Evolutionary conservation across 208 protist genomes (phyloP), one percentile per base, ranked within the genome.

Genomic region (Leishmania tarentolae): DNA sequence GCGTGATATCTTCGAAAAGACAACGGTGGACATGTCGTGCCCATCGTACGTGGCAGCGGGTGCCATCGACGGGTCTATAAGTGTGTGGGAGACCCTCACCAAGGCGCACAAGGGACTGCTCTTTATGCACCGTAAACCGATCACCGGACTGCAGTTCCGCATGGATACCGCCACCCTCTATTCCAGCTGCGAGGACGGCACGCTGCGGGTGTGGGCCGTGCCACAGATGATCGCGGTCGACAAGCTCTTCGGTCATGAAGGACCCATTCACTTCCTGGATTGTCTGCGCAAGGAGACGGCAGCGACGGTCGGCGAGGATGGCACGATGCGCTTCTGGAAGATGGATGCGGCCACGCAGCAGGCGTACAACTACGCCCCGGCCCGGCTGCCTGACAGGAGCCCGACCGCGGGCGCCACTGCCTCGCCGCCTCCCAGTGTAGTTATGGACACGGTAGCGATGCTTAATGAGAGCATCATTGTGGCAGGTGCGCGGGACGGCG

Each of bases 301-400:
- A 53, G 91, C 89, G 31, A 95, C 90, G 37, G 94, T 96, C 44
- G 94, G 95, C 65, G 91, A 94, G 31, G 95, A 98, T 77, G 90
- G 92, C 59, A 94, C 92, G 71, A 94, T 97, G 92, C 95, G 95
- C 56, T 96, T 94, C 71, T 98, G 94, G 93, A 95, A 96, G 78
- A 84, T 96, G 46, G 94, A 97, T 57, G 93, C 91, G 17, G 95
- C 93, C 9, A 97, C 95, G 76, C 92, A 96, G 86, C 92, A 95
- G 83, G 85, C 77, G 52, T 96, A 89, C 87, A 73, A 59, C 40
- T 95, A 92, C 83, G 35, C 84, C 1, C 80, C 83, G 31, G 42
- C 76, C 28, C 78, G 76, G 42, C 63, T 71, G 42, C 24, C 70
- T 9, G 75, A 80, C 31, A 37, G 37, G 35, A 73, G 35, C 61